These are phyloP conservation scores for Ascobolus immersus DNA, from an alignment of 495 filamentous ascomycete genomes.

Conservation along the genomic window DNA sequence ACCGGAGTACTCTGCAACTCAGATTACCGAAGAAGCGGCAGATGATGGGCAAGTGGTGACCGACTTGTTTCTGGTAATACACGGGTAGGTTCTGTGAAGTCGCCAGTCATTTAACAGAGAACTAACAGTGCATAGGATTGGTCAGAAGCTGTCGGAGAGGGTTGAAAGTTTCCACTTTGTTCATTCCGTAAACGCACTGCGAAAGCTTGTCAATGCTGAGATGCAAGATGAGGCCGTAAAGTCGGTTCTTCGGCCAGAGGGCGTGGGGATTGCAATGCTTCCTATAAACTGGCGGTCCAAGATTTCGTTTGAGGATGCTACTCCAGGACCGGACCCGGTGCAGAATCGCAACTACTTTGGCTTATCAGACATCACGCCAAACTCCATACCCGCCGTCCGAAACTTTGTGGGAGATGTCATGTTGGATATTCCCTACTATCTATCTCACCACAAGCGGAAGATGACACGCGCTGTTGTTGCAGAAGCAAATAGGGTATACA, in stretches of 20 bases:
- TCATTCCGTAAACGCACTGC: conserved; percentile 72
- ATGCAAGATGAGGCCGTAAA: conserved; percentile 47
- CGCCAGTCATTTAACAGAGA: background rate
- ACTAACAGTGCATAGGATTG: conserved; percentile 26
- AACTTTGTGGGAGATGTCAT: conserved; percentile 88
- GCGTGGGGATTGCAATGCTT: conserved; percentile 30
- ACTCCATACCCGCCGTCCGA: conserved; percentile 69
- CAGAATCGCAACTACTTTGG: conserved; percentile 35
- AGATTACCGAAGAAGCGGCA: conserved; percentile 4
- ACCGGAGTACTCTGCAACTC: background rate
- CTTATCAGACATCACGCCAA: conserved; percentile 71
- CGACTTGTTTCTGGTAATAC: conserved; percentile 70
- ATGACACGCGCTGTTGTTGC: conserved; percentile 75
- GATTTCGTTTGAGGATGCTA: conserved; percentile 57
- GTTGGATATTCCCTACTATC: conserved; percentile 90
- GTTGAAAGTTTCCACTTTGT: conserved; percentile 95
- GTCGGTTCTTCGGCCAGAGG: conserved; percentile 41
- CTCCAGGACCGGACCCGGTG: conserved; percentile 24
- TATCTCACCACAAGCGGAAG: conserved; percentile 81
- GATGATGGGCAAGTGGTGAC: conserved; percentile 43
- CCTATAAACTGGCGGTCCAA: conserved; percentile 69
- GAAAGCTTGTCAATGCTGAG: conserved; percentile 68
- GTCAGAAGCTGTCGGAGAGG: conserved; percentile 84
- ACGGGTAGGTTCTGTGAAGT: conserved; percentile 25
- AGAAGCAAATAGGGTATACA: conserved; percentile 83